A percentile compares a stretch with the other conserved stretches of the same genome.
phyloP scores from a whole-genome alignment of 495 filamentous ascomycete genomes.

The Xylaria cubensis region DNA sequence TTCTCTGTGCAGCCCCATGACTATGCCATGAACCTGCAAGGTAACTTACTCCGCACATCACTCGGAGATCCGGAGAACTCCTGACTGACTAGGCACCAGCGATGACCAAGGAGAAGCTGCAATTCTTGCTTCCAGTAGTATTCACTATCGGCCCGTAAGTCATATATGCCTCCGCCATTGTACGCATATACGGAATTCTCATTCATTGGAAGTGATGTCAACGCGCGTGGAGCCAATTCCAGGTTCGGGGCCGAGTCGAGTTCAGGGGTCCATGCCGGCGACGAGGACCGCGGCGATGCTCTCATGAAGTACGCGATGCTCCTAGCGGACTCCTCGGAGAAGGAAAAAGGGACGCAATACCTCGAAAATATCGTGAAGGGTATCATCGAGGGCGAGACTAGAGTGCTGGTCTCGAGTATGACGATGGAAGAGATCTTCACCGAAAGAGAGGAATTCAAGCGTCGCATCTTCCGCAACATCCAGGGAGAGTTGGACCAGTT shows the following conservation, averaged over 20 bases:
- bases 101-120: conserved; percentile 84
- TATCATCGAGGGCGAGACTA: conserved; percentile 86
- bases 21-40: conserved; percentile 73
- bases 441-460: conserved; percentile 80
- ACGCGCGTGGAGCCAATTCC: conserved; percentile 54
- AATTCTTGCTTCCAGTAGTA: conserved; percentile 79
- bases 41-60: conserved; percentile 25
- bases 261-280: conserved; percentile 32
- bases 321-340: conserved; percentile 61
- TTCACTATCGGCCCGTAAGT: conserved; percentile 77
- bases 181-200: conserved; percentile 1
- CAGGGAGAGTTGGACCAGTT: conserved; percentile 77
- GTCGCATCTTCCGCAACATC: conserved; percentile 76
- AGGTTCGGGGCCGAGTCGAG: conserved; percentile 18
- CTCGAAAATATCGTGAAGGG: conserved; percentile 87
- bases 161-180: not conserved
- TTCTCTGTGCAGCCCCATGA: conserved; percentile 75
- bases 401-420: conserved; percentile 78
- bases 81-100: conserved; percentile 45
- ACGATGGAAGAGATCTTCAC: conserved; percentile 89
- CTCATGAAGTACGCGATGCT: conserved; percentile 81
- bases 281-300: conserved; percentile 57
- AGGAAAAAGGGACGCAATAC: conserved; percentile 60
- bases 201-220: conserved; percentile 54
- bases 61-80: not conserved